phyloP scores from a whole-genome alignment of 306 rosid species.

The Malus sieversii region DNA sequence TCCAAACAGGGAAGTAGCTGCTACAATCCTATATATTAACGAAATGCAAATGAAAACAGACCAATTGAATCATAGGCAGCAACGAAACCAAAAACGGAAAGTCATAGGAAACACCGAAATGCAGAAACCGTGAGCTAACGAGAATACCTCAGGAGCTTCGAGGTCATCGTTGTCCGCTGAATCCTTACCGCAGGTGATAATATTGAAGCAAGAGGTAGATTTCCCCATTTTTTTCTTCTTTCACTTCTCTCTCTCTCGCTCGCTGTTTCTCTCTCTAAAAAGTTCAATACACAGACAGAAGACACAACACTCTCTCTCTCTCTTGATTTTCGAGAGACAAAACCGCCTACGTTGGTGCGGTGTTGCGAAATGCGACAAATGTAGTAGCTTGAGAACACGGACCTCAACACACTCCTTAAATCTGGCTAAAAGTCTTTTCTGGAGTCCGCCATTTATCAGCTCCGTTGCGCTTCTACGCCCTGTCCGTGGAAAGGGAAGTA shows the following conservation, averaged over 20 bases:
- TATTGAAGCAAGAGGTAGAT: slow-evolving; percentile 73
- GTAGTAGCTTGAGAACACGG: slow-evolving; percentile 39
- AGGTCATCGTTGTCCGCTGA: slow-evolving; percentile 46
- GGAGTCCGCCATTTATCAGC: slow-evolving; percentile 41
- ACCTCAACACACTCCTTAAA: slow-evolving; percentile 52
- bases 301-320: not conserved
- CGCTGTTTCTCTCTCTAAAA: not conserved
- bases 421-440: slow-evolving; percentile 15
- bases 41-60: slow-evolving; percentile 2
- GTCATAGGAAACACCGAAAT: not conserved
- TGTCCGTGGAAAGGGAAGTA: slow-evolving; percentile 13
- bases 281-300: not conserved
- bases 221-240: slow-evolving; percentile 42
- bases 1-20: slow-evolving; percentile 3
- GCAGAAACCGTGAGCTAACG: slow-evolving; percentile 1
- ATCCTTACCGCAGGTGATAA: slow-evolving; percentile 67
- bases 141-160: slow-evolving; percentile 38
- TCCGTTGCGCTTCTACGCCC: slow-evolving; percentile 21
- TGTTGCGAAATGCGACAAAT: slow-evolving; percentile 44
- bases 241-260: slow-evolving; percentile 1
- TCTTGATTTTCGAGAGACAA: slow-evolving; percentile 14
- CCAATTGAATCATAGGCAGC: not conserved
- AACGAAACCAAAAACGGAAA: not conserved
- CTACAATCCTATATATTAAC: not conserved
- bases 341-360: slow-evolving; percentile 31